Conservation (phyloP, 768 basidiomycete species). For the Russula vinacea region DNA sequence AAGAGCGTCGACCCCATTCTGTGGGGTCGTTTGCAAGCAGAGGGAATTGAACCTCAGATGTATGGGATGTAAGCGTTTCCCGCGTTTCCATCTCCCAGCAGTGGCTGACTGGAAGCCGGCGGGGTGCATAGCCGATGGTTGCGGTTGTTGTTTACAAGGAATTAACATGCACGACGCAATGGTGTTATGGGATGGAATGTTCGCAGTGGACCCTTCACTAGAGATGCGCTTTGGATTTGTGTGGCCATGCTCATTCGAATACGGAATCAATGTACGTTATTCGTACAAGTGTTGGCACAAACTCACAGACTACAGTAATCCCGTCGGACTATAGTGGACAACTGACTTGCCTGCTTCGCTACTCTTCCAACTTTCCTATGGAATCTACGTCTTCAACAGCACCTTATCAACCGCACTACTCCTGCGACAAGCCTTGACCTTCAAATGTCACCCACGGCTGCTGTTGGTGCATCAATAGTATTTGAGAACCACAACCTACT, state of each 20-base stretch:
- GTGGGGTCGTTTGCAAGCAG: constrained; percentile 68
- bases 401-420: constrained; percentile 65
- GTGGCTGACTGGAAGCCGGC: constrained; percentile 16
- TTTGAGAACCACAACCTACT: constrained; percentile 80
- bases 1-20: constrained; percentile 77
- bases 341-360: constrained; percentile 80
- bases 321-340: constrained; percentile 83
- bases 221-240: constrained; percentile 83
- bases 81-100: not conserved
- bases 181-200: constrained; percentile 93
- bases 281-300: not conserved
- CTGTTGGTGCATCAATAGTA: constrained; percentile 73
- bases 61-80: constrained; percentile 78
- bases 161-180: constrained; percentile 80
- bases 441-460: constrained; percentile 67
- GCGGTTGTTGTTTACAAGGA: constrained; percentile 87
- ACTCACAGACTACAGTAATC: constrained; percentile 54
- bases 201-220: constrained; percentile 80
- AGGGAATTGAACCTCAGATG: constrained; percentile 92
- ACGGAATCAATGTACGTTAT: constrained; percentile 72
- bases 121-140: constrained; percentile 74
- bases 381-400: constrained; percentile 38
- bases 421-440: constrained; percentile 80
- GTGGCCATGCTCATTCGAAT: constrained; percentile 95
- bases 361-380: constrained; percentile 56